Evolutionary conservation across 371 early-diverging fungal species (phyloP).

Genomic region (Blakeslea trispora): DNA sequence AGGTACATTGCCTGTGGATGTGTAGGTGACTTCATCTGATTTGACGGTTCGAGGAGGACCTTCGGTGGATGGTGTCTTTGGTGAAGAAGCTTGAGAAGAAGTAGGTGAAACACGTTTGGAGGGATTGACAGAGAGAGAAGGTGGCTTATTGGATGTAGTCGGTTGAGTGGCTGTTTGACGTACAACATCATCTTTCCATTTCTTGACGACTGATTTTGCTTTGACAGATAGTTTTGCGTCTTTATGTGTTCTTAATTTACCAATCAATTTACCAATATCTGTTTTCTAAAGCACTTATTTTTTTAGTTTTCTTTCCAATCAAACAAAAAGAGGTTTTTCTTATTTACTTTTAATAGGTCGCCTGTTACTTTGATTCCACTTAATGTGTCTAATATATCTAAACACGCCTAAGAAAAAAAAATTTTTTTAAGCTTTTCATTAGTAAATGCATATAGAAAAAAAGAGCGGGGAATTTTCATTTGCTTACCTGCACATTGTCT

Average conservation of each 20-base stretch:
- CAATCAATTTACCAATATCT: slow-evolving; percentile 77
- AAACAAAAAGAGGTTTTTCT: neutral
- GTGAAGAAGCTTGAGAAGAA: slow-evolving; percentile 31
- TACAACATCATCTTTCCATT: slow-evolving; percentile 82
- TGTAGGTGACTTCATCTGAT: slow-evolving; percentile 62
- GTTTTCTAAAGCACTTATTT: slow-evolving; percentile 54
- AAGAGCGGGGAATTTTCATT: neutral
- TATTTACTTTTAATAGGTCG: slow-evolving; percentile 32
- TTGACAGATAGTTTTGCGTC: slow-evolving; percentile 57
- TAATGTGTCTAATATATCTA: slow-evolving; percentile 27
- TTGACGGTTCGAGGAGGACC: slow-evolving; percentile 59
- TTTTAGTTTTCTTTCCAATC: neutral
- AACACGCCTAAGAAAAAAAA: slow-evolving; percentile 17
- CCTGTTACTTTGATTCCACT: slow-evolving; percentile 25
- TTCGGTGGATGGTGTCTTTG: slow-evolving; percentile 31
- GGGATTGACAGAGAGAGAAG: neutral
- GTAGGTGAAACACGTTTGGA: slow-evolving; percentile 11
- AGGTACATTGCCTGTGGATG: slow-evolving; percentile 64
- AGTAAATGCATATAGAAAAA: too few relatives aligned
- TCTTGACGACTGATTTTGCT: slow-evolving; percentile 71
- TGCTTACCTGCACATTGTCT: slow-evolving; percentile 23
- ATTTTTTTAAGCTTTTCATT: too few relatives aligned
- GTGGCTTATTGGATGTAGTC: neutral
- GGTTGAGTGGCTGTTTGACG: slow-evolving; percentile 3
- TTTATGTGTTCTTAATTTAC: slow-evolving; percentile 67